These are phyloP conservation scores for Phytopythium litorale DNA, from an alignment of 352 stramenopile genomes.

Conservation along the genomic window DNA sequence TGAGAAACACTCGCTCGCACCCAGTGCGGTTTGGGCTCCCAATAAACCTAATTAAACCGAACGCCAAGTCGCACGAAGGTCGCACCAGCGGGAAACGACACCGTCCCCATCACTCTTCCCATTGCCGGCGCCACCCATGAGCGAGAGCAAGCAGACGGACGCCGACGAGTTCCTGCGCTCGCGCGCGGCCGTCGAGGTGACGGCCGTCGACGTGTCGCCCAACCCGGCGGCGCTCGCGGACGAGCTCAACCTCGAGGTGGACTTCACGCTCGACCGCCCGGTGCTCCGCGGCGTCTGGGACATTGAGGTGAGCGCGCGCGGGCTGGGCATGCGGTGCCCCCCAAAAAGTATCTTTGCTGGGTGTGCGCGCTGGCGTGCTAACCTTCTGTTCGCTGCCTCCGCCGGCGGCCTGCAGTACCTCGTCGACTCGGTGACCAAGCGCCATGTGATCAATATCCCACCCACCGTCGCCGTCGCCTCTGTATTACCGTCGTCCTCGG, in stretches of 20 bases:
- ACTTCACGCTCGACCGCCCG: constrained; percentile 66
- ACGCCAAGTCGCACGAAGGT: not conserved
- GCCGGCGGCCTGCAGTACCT: constrained; percentile 46
- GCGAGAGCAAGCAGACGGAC: constrained; percentile 55
- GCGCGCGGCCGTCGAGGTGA: constrained; percentile 57
- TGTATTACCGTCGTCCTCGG: constrained; percentile 3
- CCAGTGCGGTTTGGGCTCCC: too few relatives aligned
- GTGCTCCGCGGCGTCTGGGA: constrained; percentile 70
- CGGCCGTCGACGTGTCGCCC: constrained; percentile 76
- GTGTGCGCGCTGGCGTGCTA: not conserved
- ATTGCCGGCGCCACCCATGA: constrained; percentile 28
- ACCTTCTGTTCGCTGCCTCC: not conserved
- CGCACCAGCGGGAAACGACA: constrained; percentile 2
- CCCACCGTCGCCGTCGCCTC: not conserved
- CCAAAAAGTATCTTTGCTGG: constrained; percentile 1
- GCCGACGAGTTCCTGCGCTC: constrained; percentile 43
- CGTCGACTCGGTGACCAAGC: constrained; percentile 79
- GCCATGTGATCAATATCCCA: constrained; percentile 89
- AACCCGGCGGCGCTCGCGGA: constrained; percentile 74
- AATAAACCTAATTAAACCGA: too few relatives aligned
- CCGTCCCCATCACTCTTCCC: not conserved
- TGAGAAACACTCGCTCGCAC: too few relatives aligned
- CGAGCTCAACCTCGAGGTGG: constrained; percentile 77
- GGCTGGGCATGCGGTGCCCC: not conserved
- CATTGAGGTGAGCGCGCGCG: constrained; percentile 39